These are phyloP conservation scores for Coffea canephora DNA, from an alignment of 257 asterid genomes.

Conservation along the genomic window DNA sequence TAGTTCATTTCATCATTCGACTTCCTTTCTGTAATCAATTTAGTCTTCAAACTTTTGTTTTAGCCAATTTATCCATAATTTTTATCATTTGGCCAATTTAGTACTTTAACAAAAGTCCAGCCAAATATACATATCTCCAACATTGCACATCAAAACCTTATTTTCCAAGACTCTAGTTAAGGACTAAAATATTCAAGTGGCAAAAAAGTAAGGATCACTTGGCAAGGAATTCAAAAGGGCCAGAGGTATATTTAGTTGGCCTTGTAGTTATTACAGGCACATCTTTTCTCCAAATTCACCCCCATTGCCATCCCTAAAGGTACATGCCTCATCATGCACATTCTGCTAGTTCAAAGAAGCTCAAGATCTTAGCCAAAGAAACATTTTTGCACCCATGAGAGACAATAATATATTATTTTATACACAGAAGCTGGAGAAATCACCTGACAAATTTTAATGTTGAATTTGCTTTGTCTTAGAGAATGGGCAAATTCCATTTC, in stretches of 20 bases:
- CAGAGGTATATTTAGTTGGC: background rate
- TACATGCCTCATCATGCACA: background rate
- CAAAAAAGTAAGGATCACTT: background rate
- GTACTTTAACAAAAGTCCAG: too few relatives aligned
- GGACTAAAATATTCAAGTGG: background rate
- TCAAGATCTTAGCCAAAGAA: background rate
- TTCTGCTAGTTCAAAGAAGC: background rate
- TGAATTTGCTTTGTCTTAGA: constrained; percentile 84
- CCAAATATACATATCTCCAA: too few relatives aligned
- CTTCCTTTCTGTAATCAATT: too few relatives aligned
- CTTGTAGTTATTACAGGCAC: background rate
- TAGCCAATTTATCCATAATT: too few relatives aligned
- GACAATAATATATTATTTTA: background rate
- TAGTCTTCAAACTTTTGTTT: too few relatives aligned
- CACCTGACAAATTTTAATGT: constrained; percentile 89
- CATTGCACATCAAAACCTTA: too few relatives aligned
- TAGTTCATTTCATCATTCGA: too few relatives aligned
- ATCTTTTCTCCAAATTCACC: background rate
- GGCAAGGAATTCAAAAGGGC: background rate
- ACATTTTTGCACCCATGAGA: background rate
- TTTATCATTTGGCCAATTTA: too few relatives aligned
- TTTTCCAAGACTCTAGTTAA: too few relatives aligned
- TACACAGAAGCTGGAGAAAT: constrained; percentile 19
- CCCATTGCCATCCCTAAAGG: background rate
- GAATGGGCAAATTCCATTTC: constrained; percentile 99